Evolutionary conservation across 305 asterid genomes (phyloP).

Genomic region (Plantago rigida): DNA sequence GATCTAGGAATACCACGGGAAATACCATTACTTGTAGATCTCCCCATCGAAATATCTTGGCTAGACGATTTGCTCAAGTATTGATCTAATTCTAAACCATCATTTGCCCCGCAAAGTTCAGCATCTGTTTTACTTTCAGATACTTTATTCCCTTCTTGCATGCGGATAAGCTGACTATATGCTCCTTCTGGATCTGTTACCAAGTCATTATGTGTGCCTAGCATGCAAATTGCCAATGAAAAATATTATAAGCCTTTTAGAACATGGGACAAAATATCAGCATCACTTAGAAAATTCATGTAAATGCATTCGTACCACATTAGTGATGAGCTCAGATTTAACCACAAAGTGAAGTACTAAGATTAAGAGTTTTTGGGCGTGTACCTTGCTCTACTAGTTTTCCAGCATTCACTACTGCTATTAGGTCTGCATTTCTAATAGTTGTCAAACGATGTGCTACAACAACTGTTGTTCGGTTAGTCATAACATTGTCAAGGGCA

Average conservation of each 20-base stretch:
- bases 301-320: not conserved
- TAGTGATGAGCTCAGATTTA: no score
- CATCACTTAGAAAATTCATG: not conserved
- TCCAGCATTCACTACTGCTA: conserved; percentile 71
- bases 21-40: conserved; percentile 49
- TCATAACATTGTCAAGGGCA: conserved; percentile 73
- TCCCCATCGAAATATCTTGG: conserved; percentile 37
- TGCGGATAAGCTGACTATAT: conserved; percentile 41
- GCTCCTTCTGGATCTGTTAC: conserved; percentile 46
- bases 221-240: conserved; percentile 4
- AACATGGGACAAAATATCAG: not conserved
- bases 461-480: conserved; percentile 61
- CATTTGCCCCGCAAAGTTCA: conserved; percentile 23
- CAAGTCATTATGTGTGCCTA: conserved; percentile 65
- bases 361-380: not conserved
- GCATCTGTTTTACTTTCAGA: conserved; percentile 15
- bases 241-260: no score
- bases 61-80: conserved; percentile 43
- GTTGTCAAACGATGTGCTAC: conserved; percentile 82
- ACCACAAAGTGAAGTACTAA: no score
- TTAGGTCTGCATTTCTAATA: conserved; percentile 70
- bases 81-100: conserved; percentile 28
- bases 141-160: conserved; percentile 33
- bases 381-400: conserved; percentile 72
- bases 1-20: conserved; percentile 35